A percentile compares a stretch with the other conserved stretches of the same genome.
These are phyloP conservation scores for Phytopythium oedochilum DNA, from an alignment of 352 stramenopile genomes.

Conservation along the genomic window DNA sequence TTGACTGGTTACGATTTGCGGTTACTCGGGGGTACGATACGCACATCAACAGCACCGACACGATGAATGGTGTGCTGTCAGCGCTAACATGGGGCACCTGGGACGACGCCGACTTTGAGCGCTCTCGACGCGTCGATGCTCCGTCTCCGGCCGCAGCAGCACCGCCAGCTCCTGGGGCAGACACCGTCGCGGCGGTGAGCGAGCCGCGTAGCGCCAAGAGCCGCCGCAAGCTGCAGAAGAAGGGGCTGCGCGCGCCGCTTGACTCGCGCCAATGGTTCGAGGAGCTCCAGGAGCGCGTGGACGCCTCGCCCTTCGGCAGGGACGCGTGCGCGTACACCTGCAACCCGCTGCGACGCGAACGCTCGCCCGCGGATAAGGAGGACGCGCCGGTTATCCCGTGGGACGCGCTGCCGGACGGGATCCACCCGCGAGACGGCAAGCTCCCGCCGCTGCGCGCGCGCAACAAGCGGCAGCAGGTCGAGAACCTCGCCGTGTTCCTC, in stretches of 20 bases:
- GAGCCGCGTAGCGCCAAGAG: slow-evolving; percentile 24
- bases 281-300: slow-evolving; percentile 54
- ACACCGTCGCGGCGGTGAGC: not conserved
- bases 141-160: not conserved
- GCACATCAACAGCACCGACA: not conserved
- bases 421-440: slow-evolving; percentile 68
- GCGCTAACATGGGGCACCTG: slow-evolving; percentile 71
- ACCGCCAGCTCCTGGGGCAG: not conserved
- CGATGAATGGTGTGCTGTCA: slow-evolving; percentile 76
- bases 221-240: slow-evolving; percentile 42
- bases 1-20: no score
- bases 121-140: not conserved
- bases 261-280: slow-evolving; percentile 71
- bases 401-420: slow-evolving; percentile 47
- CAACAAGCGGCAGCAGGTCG: slow-evolving; percentile 76
- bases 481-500: slow-evolving; percentile 74
- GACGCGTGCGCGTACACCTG: slow-evolving; percentile 36
- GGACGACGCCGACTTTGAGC: slow-evolving; percentile 36
- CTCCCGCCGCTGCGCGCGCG: slow-evolving; percentile 39
- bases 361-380: slow-evolving; percentile 1
- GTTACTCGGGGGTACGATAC: no score
- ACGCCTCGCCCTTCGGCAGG: slow-evolving; percentile 31
- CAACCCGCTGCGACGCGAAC: slow-evolving; percentile 55
- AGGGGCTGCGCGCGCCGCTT: slow-evolving; percentile 32
- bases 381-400: slow-evolving; percentile 44